A percentile compares a stretch with the other conserved stretches of the same genome.
Conservation (phyloP, 495 filamentous ascomycete genomes). For the Extremus antarcticus region DNA sequence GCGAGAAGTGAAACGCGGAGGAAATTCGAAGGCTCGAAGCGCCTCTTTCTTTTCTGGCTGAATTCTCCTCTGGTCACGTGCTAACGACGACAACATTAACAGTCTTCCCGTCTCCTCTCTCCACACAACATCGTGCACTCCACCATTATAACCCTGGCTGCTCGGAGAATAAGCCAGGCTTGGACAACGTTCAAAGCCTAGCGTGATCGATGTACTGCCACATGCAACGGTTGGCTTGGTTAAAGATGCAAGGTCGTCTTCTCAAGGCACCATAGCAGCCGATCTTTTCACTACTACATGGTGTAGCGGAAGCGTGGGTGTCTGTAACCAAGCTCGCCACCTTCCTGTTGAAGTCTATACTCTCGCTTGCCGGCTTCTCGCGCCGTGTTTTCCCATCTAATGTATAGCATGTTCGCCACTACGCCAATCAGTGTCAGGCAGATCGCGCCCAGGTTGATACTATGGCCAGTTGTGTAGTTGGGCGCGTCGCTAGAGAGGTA, state of each 20-base stretch:
- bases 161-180: no score
- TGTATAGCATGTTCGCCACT: conserved; percentile 30
- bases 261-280: not conserved
- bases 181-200: no score
- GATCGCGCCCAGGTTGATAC: conserved; percentile 37
- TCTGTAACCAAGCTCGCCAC: conserved; percentile 31
- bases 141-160: no score
- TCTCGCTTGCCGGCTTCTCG: conserved; percentile 35
- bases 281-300: conserved; percentile 17
- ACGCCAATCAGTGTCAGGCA: conserved; percentile 31
- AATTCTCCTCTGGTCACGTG: not conserved
- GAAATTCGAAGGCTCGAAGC: not conserved
- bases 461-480: conserved; percentile 36
- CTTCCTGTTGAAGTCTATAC: conserved; percentile 28
- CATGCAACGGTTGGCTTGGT: not conserved
- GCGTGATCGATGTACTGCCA: not conserved
- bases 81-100: not conserved
- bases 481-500: conserved; percentile 39
- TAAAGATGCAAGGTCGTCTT: not conserved
- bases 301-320: conserved; percentile 41
- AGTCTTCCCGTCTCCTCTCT: no score
- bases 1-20: not conserved
- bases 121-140: no score
- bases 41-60: not conserved
- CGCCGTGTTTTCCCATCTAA: conserved; percentile 39